Percentiles rank a stretch among this genome's conserved stretches.
phyloP scores from a whole-genome alignment of 495 filamentous ascomycete species.

The Penicillium bovifimosum region DNA sequence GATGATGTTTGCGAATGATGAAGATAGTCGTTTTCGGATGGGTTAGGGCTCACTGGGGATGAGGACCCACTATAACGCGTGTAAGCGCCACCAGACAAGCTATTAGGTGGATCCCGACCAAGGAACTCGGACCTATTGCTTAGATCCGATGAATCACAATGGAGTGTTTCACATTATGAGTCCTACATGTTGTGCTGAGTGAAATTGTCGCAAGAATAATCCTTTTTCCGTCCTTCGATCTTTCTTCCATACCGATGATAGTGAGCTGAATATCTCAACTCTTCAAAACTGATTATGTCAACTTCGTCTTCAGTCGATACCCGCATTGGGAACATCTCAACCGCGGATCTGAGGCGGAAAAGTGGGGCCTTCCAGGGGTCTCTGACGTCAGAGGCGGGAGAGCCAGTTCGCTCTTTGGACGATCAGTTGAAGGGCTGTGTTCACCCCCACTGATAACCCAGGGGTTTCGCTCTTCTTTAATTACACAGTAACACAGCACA shows the following conservation, averaged over 20 bases:
- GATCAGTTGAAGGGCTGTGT: slow-evolving; percentile 1
- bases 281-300: too few relatives aligned
- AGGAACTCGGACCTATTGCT: not conserved
- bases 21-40: not conserved
- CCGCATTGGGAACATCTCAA: not conserved
- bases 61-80: not conserved
- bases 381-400: slow-evolving; percentile 7
- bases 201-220: too few relatives aligned
- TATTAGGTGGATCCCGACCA: not conserved
- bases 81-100: not conserved
- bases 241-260: too few relatives aligned
- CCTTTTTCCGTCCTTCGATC: too few relatives aligned
- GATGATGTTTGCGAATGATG: not conserved
- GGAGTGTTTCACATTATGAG: not conserved
- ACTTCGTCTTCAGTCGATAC: not conserved
- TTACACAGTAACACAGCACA: too few relatives aligned
- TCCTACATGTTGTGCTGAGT: too few relatives aligned
- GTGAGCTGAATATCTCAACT: too few relatives aligned
- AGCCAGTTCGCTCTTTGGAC: not conserved
- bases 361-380: slow-evolving; percentile 4
- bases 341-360: not conserved
- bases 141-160: not conserved
- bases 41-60: not conserved
- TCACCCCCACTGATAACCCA: not conserved
- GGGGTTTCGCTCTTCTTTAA: too few relatives aligned